Conservation (phyloP, 192 early-diverging fungal species). For the Mortierella alpina region DNA sequence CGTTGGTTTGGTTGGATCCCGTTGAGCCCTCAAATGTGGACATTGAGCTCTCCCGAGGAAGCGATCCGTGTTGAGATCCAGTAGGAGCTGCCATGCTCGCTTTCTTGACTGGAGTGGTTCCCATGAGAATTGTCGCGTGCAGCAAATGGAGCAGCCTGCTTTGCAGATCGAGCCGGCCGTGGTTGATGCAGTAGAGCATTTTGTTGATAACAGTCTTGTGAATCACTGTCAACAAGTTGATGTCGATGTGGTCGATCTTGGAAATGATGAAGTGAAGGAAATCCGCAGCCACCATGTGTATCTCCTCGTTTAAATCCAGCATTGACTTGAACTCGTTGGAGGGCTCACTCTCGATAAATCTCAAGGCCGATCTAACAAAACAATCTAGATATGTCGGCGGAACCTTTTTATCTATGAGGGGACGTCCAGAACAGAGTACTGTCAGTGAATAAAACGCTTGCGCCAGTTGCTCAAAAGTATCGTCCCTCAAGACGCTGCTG, state of each 20-base stretch:
- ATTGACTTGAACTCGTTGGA: conserved; percentile 40
- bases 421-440: background rate
- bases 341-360: conserved; percentile 59
- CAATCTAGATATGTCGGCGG: conserved; percentile 46
- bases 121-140: conserved; percentile 61
- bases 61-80: background rate
- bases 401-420: conserved; percentile 20
- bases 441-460: background rate
- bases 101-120: conserved; percentile 40
- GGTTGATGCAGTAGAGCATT: conserved; percentile 68
- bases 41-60: conserved; percentile 26
- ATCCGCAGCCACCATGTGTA: conserved; percentile 69
- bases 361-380: conserved; percentile 37
- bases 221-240: conserved; percentile 57
- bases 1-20: background rate
- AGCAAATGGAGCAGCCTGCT: conserved; percentile 67
- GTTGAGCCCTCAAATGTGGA: conserved; percentile 23
- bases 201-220: conserved; percentile 65
- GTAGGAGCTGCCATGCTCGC: background rate
- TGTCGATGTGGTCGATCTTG: conserved; percentile 64
- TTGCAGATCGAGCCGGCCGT: conserved; percentile 65
- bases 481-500: background rate
- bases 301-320: conserved; percentile 55
- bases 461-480: background rate
- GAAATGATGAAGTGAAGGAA: conserved; percentile 68